Evolutionary conservation across 192 early-diverging fungal genomes (phyloP), one percentile per base, ranked within the genome.

Genomic region (Coemansia javaensis): DNA sequence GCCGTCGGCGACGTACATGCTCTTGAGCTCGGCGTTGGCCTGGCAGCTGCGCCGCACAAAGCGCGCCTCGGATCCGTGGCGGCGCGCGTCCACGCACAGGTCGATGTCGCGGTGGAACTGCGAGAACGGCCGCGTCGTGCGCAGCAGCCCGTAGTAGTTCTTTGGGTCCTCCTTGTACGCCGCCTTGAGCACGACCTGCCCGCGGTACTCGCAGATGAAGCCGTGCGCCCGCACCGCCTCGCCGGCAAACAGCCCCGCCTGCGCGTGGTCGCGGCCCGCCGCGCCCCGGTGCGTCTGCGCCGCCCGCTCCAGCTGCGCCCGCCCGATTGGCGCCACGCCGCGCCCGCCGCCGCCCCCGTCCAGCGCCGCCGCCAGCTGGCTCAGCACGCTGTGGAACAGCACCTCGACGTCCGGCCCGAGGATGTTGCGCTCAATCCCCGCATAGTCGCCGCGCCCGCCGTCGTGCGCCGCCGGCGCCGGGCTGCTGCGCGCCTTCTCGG

Each of bases 161-260:
- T 68, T 74, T 8, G 81, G 75, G 16, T 84, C 79, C 22, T 74
- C 58, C 47, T 83, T 82, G 68, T 86, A 85, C 14, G 65, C 73
- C 5, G 80, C 79, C 34, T 87, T 85, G 10, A 88, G 59, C 0
- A 77, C 50, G 12, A 88, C 71, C 32, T 84, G 80, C 11, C 93
- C 93, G 34, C 83, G 82, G 56, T 86, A 88, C 41, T 93, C 85
- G 61, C 82, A 77, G 37, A 96, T 66, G 50, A 82, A 91, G 27
- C 73, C 52, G 23, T 34, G 32, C 14, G 15, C 13, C 15, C 32
- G 39, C 20, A 75, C 59, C 1, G 43, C n/a, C 14, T 43, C 50
- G 7, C 55, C 44, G 6, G 60, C 39, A 59, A 75, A 75, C 25
- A 72, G 43, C 18, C 69, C 69, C 10, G 44, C 31, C 35, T 72